Conservation (phyloP, 83 land plant genomes). For the Picea abies region DNA sequence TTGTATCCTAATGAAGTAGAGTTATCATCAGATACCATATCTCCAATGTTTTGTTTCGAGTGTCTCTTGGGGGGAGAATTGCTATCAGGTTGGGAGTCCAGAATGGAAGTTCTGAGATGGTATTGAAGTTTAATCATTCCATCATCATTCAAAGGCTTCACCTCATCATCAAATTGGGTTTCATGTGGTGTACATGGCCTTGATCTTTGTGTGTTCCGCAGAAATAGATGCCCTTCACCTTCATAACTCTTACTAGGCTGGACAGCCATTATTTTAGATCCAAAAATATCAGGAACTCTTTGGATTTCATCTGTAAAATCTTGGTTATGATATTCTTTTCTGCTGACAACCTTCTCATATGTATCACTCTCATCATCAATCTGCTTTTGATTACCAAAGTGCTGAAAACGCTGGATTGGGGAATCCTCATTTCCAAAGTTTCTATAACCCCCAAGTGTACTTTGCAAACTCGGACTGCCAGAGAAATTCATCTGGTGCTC, state of each 20-base stretch:
- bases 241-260: background rate
- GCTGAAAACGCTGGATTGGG: background rate
- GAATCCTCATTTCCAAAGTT: background rate
- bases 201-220: too few relatives aligned
- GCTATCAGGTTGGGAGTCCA: background rate
- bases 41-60: background rate
- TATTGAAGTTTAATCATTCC: background rate
- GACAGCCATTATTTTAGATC: background rate
- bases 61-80: background rate
- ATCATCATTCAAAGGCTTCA: slow-evolving; percentile 2
- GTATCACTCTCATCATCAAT: too few relatives aligned
- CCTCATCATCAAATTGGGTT: slow-evolving; percentile 1
- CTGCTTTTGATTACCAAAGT: too few relatives aligned
- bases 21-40: background rate
- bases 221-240: background rate
- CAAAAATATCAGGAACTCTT: background rate
- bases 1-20: background rate
- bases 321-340: background rate
- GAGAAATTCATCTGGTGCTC: too few relatives aligned
- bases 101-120: background rate
- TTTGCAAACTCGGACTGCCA: too few relatives aligned
- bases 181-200: background rate
- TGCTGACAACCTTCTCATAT: background rate
- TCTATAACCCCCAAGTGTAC: too few relatives aligned
- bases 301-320: background rate